These are phyloP conservation scores for Xylaria bambusicola DNA, from an alignment of 495 filamentous ascomycete species.

Conservation along the genomic window DNA sequence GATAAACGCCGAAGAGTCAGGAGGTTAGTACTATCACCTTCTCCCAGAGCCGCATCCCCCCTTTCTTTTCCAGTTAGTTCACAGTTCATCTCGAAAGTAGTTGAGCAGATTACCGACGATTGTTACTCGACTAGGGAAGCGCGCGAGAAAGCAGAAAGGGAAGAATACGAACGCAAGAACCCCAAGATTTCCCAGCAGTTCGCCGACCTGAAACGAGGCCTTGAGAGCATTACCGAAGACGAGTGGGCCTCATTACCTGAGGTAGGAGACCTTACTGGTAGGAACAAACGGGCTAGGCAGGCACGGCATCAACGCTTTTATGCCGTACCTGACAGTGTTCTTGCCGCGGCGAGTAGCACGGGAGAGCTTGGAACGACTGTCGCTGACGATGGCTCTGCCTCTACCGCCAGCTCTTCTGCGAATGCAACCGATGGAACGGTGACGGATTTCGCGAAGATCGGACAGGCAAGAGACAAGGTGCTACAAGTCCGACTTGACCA, in stretches of 20 bases:
- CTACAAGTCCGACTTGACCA: conserved; percentile 89
- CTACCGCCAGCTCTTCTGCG: conserved; percentile 38
- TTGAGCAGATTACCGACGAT: conserved; percentile 85
- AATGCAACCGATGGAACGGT: conserved; percentile 73
- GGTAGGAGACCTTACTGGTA: conserved; percentile 93
- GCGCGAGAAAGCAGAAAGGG: conserved; percentile 84
- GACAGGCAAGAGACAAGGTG: conserved; percentile 90
- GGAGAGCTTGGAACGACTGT: conserved; percentile 83
- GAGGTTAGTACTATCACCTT: conserved; percentile 71
- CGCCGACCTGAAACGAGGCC: conserved; percentile 87
- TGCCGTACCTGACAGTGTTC: conserved; percentile 94
- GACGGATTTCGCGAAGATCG: conserved; percentile 98
- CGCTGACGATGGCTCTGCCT: conserved; percentile 68
- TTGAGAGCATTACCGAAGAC: conserved; percentile 87
- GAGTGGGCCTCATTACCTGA: conserved; percentile 96
- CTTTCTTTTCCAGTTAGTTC: conserved; percentile 35
- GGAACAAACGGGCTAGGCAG: conserved; percentile 82
- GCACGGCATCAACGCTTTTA: conserved; percentile 86
- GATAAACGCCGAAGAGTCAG: conserved; percentile 78
- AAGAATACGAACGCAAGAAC: conserved; percentile 94
- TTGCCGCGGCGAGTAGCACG: conserved; percentile 79
- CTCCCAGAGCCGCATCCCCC: conserved; percentile 25
- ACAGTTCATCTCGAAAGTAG: conserved; percentile 72
- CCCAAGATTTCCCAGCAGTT: conserved; percentile 99
- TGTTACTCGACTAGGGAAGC: conserved; percentile 78